Conservation (phyloP, 345 rosid genomes). For the Rhodamnia rubescens region DNA sequence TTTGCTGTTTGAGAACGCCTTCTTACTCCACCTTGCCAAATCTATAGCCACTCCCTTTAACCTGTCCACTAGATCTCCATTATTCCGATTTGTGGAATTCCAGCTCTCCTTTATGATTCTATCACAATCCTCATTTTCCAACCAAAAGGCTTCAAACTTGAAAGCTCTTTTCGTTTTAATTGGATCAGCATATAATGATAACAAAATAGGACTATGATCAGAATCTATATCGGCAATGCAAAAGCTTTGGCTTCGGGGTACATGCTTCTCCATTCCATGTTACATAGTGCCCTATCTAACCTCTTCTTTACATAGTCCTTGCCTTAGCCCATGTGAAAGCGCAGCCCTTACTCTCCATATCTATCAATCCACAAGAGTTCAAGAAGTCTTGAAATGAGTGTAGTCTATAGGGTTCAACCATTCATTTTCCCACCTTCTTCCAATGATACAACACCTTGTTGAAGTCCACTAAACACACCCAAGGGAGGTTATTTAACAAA, state of each 20-base stretch:
- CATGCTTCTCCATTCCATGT: background rate
- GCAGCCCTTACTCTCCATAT: background rate
- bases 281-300: background rate
- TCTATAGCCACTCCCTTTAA: too few species aligned
- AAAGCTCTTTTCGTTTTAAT: too few species aligned
- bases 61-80: too few species aligned
- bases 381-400: background rate
- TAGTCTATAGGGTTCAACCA: background rate
- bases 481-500: too few species aligned
- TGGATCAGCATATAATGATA: background rate
- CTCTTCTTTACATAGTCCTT: background rate
- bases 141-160: too few species aligned
- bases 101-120: too few species aligned
- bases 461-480: background rate
- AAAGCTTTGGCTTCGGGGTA: background rate
- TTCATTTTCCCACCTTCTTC: background rate
- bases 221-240: background rate
- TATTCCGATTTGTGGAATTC: too few species aligned
- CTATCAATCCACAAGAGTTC: background rate
- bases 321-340: background rate
- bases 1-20: too few species aligned
- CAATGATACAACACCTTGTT: background rate
- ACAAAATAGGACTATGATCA: background rate
- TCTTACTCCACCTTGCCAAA: too few species aligned
- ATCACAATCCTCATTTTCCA: too few species aligned